phyloP scores from a whole-genome alignment of 2,329 filamentous ascomycete genomes.

The Samsoniella hepiali region DNA sequence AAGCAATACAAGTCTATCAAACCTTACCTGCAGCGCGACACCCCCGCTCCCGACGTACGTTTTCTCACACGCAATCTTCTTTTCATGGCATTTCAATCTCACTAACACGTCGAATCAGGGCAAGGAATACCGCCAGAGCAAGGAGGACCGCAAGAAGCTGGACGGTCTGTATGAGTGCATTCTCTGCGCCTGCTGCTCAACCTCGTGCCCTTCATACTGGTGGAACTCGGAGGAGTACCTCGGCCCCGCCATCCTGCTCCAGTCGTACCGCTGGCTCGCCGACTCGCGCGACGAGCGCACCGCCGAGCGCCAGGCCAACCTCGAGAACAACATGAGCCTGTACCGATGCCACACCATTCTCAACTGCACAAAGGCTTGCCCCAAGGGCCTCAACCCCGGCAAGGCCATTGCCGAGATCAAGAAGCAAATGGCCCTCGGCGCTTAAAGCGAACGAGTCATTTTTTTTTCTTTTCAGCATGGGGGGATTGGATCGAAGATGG shows the following conservation, averaged over 20 bases:
- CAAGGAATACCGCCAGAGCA: constrained; percentile 86
- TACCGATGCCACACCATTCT: constrained; percentile 99
- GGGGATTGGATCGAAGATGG: neutral
- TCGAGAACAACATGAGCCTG: constrained; percentile 98
- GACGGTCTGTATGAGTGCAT: constrained; percentile 99
- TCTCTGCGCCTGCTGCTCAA: constrained; percentile 98
- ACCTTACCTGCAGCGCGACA: constrained; percentile 92
- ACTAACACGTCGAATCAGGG: constrained; percentile 53
- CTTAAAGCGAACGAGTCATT: constrained; percentile 21
- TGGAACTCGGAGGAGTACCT: constrained; percentile 99
- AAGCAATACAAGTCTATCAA: constrained; percentile 99
- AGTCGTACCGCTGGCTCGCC: constrained; percentile 96
- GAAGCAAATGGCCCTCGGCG: constrained; percentile 77
- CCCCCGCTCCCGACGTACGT: constrained; percentile 77
- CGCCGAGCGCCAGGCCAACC: constrained; percentile 79
- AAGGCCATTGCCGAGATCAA: constrained; percentile 97
- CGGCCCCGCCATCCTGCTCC: constrained; percentile 90
- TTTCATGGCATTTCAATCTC: neutral
- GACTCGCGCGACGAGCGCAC: constrained; percentile 92
- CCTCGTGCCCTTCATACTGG: constrained; percentile 99
- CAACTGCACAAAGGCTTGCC: constrained; percentile 96
- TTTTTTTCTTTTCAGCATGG: neutral
- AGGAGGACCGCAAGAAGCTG: constrained; percentile 91
- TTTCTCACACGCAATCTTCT: neutral
- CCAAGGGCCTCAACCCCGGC: constrained; percentile 96